Evolutionary conservation across 345 rosid species (phyloP).

Genomic region (Clausena lansium): DNA sequence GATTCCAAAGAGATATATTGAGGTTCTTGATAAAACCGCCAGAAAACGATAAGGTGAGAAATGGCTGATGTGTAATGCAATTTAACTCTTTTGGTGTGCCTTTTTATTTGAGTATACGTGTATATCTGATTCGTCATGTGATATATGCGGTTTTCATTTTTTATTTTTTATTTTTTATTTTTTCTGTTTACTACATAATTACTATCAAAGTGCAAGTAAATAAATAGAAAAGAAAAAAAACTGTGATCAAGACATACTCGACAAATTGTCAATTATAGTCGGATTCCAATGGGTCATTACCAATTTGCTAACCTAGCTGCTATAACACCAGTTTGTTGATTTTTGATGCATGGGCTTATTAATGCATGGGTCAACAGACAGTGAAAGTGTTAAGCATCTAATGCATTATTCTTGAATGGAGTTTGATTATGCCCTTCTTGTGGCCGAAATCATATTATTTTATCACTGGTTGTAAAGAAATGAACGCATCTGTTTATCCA

Average conservation of each 20-base stretch:
- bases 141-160: no score
- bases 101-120: neutral
- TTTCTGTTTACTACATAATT: no score
- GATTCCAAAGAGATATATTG: slow-evolving; percentile 79
- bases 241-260: neutral
- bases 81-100: neutral
- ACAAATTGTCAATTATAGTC: neutral
- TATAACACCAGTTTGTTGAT: neutral
- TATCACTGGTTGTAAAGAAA: neutral
- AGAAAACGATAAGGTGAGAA: slow-evolving; percentile 45
- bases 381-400: neutral
- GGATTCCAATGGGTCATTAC: neutral
- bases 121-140: no score
- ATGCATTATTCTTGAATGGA: neutral
- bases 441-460: neutral
- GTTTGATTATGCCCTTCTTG: neutral
- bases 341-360: neutral
- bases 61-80: slow-evolving; percentile 6
- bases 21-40: slow-evolving; percentile 85
- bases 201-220: no score
- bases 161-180: no score
- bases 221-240: neutral
- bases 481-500: neutral
- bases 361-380: neutral
- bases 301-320: neutral